Evolutionary conservation across 805 yeast species (phyloP).

Genomic region (Saturnispora gosingensis): DNA sequence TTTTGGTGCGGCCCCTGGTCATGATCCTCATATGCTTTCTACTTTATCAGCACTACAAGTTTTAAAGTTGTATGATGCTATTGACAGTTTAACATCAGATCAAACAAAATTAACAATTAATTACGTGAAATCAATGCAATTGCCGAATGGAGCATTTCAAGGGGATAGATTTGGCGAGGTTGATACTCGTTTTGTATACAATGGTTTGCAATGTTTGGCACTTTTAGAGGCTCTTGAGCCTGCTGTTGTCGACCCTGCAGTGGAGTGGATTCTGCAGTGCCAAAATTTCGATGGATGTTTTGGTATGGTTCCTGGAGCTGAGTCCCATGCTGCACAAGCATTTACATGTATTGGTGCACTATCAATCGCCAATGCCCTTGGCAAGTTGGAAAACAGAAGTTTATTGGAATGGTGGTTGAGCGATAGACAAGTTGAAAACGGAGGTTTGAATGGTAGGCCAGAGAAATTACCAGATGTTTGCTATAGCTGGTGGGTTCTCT

Average conservation of each 20-base stretch:
- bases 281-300: conserved; percentile 93
- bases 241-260: conserved; percentile 47
- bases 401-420: conserved; percentile 76
- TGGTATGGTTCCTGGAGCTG: conserved; percentile 91
- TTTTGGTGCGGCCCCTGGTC: conserved; percentile 82
- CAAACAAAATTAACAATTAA: conserved; percentile 25
- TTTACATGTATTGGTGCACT: conserved; percentile 80
- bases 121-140: conserved; percentile 39
- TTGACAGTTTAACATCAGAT: conserved; percentile 33
- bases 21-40: conserved; percentile 79
- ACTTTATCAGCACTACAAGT: conserved; percentile 86
- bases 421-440: conserved; percentile 78
- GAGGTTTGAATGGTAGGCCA: conserved; percentile 95
- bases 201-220: conserved; percentile 65
- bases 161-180: conserved; percentile 92
- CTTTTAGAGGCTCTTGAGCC: conserved; percentile 51
- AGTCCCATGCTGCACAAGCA: conserved; percentile 87
- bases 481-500: conserved; percentile 95
- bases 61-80: conserved; percentile 51
- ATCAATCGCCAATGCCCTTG: conserved; percentile 54
- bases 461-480: conserved; percentile 97
- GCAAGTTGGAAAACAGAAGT: conserved; percentile 34
- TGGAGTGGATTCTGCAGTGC: conserved; percentile 55
- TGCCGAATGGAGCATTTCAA: conserved; percentile 62
- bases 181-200: conserved; percentile 85